A percentile compares a stretch with the other conserved stretches of the same genome.
phyloP scores from a whole-genome alignment of 805 yeast genomes.

The Schwanniomyces sp. region DNA sequence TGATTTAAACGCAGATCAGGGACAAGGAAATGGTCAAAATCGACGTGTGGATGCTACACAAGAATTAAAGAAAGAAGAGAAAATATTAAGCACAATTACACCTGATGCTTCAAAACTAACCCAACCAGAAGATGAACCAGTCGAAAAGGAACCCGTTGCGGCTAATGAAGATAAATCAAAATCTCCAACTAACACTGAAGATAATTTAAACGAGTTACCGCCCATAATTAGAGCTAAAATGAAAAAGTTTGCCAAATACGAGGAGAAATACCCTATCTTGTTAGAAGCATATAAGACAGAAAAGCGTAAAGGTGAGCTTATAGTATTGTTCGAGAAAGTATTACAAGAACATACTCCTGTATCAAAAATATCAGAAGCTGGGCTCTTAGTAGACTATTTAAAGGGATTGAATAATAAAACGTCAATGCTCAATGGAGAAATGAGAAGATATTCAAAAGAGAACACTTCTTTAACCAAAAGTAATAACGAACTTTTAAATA shows the following conservation, averaged over 20 bases:
- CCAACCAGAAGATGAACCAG: slow-evolving; percentile 47
- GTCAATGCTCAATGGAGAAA: slow-evolving; percentile 61
- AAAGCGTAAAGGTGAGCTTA: slow-evolving; percentile 61
- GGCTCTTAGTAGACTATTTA: slow-evolving; percentile 67
- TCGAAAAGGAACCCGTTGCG: slow-evolving; percentile 9
- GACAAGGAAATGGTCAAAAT: slow-evolving; percentile 1
- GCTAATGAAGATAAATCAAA: slow-evolving; percentile 8
- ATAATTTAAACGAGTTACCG: slow-evolving; percentile 48
- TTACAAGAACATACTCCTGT: slow-evolving; percentile 81
- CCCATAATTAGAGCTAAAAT: slow-evolving; percentile 60
- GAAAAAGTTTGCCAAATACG: slow-evolving; percentile 80
- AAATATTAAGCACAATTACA: slow-evolving; percentile 40
- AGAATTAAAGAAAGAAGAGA: slow-evolving; percentile 33
- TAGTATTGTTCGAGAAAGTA: slow-evolving; percentile 64
- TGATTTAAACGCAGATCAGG: slow-evolving; percentile 24
- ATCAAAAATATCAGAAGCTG: slow-evolving; percentile 70
- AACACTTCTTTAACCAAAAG: slow-evolving; percentile 16
- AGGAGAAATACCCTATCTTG: slow-evolving; percentile 83
- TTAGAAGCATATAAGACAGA: slow-evolving; percentile 84
- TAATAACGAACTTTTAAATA: slow-evolving; percentile 4
- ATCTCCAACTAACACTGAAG: neutral
- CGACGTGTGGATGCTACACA: slow-evolving; percentile 17
- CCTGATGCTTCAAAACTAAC: slow-evolving; percentile 47
- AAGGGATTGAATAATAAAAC: slow-evolving; percentile 61
- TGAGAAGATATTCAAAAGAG: slow-evolving; percentile 47